A percentile compares a stretch with the other conserved stretches of the same genome.
phyloP scores from a whole-genome alignment of 2,329 filamentous ascomycete species.

The Lecanicillium sp. region DNA sequence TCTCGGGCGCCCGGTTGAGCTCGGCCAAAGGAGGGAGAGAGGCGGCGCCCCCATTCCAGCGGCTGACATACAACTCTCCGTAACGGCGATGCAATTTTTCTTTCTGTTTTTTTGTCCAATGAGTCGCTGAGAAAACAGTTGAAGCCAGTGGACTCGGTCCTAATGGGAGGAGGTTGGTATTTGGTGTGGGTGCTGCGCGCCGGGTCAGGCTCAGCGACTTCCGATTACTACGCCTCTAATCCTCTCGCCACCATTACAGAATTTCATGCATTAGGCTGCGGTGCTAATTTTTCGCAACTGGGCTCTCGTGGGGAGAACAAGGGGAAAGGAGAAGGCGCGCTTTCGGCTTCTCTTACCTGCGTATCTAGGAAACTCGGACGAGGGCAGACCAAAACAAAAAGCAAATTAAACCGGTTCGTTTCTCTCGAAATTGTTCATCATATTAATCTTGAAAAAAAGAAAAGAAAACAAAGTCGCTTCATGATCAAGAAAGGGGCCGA shows the following conservation, averaged over 20 bases:
- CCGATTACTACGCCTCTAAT: background rate
- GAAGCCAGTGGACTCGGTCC: too few species aligned
- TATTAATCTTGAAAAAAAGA: background rate
- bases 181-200: background rate
- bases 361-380: too few species aligned
- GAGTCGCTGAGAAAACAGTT: background rate
- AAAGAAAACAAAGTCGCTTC: too few species aligned
- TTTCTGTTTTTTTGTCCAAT: background rate
- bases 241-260: slow-evolving; percentile 1
- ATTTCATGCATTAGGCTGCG: slow-evolving; percentile 13
- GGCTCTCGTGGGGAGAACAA: background rate
- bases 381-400: too few species aligned
- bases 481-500: too few species aligned
- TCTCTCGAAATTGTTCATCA: background rate
- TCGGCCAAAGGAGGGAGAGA: slow-evolving; percentile 6
- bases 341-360: too few species aligned
- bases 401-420: too few species aligned
- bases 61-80: background rate
- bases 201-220: background rate
- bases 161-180: background rate
- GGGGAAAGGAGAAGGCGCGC: background rate
- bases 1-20: slow-evolving; percentile 4
- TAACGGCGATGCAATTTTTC: too few species aligned
- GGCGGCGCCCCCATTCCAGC: slow-evolving; percentile 1
- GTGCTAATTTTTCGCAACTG: background rate